These are phyloP conservation scores for Mycena crocata DNA, from an alignment of 768 basidiomycete species.

Conservation along the genomic window DNA sequence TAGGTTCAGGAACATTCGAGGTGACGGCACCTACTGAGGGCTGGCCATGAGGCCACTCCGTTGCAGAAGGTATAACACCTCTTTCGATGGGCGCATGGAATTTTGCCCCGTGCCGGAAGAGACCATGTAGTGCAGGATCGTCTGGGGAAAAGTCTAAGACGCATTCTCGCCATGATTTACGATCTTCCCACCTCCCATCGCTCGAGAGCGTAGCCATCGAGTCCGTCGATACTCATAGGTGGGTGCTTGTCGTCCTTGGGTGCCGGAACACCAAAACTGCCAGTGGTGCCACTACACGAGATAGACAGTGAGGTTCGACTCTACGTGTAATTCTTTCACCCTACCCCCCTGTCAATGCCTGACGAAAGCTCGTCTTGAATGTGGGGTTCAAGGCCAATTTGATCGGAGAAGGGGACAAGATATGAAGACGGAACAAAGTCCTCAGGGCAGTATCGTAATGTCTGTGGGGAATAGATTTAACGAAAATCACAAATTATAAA, in stretches of 20 bases:
- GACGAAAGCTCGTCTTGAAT: conserved; percentile 83
- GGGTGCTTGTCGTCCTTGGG: conserved; percentile 71
- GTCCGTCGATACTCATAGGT: conserved; percentile 63
- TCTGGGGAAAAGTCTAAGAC: conserved; percentile 54
- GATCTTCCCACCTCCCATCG: conserved; percentile 83
- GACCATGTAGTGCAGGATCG: conserved; percentile 98
- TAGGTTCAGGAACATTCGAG: conserved; percentile 1
- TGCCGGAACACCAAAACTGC: conserved; percentile 88
- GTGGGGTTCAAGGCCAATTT: conserved; percentile 77
- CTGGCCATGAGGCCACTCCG: conserved; percentile 89
- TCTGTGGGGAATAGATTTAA: conserved; percentile 52
- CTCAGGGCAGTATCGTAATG: conserved; percentile 76
- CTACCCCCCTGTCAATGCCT: conserved; percentile 91
- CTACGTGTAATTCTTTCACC: conserved; percentile 29
- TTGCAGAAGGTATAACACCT: conserved; percentile 85
- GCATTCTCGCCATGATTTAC: background rate
- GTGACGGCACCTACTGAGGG: conserved; percentile 61
- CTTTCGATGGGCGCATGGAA: conserved; percentile 81
- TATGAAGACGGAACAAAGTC: conserved; percentile 75
- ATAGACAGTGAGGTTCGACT: conserved; percentile 15
- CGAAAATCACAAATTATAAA: conserved; percentile 22
- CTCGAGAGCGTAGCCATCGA: conserved; percentile 87
- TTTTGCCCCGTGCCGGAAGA: conserved; percentile 87
- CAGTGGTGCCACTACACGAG: conserved; percentile 70
- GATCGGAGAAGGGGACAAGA: conserved; percentile 68